Base-by-base conservation (phyloP, 306 rosid species). In the Prunus campanulata region DNA sequence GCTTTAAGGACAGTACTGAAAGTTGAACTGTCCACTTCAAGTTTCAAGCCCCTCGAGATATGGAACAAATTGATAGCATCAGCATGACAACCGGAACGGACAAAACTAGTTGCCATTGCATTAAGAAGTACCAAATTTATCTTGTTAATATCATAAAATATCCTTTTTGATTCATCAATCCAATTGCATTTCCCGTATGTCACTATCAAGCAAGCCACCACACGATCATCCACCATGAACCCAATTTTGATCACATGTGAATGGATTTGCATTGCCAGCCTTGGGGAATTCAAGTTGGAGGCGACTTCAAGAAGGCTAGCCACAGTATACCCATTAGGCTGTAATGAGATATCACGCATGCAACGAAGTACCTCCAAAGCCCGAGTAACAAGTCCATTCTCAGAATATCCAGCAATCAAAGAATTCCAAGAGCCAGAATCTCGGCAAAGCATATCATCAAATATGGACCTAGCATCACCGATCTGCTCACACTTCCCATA, bases 361-460 rank as follows among this genome's bases (percentile, higher is more conserved):
- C 68, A 55, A 25, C 46, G 2, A 42, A 68, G 29, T 29, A 67
- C 32, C 59, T 50, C 22, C n/a, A 63, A 27, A 62, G 66, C 72
- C 32, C 6, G 66, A 32, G 54, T 10, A 25, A 73, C 20, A 63
- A 51, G 50, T 61, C 81, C 47, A 27, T 49, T 70, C 42, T 51
- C 72, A 61, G 66, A 50, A 63, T 35, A 71, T 29, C 27, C 71
- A 63, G 29, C 30, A 49, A 78, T 35, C 61, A 78, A 27, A 61
- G 74, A 62, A 70, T 78, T 71, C 71, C 77, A 71, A 52, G 77
- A 78, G 39, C 66, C 66, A 74, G 72, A 66, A 71, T 71, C 77
- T 44, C 32, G 30, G 35, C 29, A 44, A 70, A 49, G 59, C 66
- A 50, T 49, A 62, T 50, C 77, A 71, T 63, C 77, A 71, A 71